Percentiles rank a stretch among this genome's conserved stretches.
Conservation (phyloP, 2,329 filamentous ascomycete species). For the Gyromitra esculenta region DNA sequence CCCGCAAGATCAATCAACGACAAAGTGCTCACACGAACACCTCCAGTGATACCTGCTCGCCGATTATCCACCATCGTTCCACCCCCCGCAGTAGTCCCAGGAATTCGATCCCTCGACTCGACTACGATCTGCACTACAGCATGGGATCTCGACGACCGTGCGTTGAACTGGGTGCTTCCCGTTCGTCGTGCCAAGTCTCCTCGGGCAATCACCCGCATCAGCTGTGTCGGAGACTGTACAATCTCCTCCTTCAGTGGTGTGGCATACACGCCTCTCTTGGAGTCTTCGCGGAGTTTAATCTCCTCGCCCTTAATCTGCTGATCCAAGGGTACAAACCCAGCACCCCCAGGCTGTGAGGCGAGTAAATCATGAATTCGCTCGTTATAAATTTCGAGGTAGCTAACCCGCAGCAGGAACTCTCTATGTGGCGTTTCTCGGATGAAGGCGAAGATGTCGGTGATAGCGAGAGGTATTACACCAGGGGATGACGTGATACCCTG, state of each 20-base stretch:
- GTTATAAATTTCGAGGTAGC: conserved; percentile 99
- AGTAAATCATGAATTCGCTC: conserved; percentile 95
- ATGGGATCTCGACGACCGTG: conserved; percentile 95
- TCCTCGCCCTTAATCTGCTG: conserved; percentile 75
- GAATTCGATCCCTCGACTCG: conserved; percentile 87
- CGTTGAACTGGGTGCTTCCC: conserved; percentile 95
- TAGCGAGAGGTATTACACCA: conserved; percentile 94
- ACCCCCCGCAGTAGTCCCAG: conserved; percentile 62
- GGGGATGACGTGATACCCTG: conserved; percentile 95
- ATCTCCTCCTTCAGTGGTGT: conserved; percentile 97
- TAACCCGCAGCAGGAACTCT: conserved; percentile 93
- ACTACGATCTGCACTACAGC: conserved; percentile 99
- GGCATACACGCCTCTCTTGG: conserved; percentile 94
- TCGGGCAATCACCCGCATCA: conserved; percentile 91
- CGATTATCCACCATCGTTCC: conserved; percentile 53
- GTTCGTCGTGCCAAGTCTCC: conserved; percentile 91
- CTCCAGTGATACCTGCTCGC: conserved; percentile 67
- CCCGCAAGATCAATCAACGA: conserved; percentile 96
- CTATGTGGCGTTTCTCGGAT: conserved; percentile 95
- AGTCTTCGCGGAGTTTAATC: conserved; percentile 96
- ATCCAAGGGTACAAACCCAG: conserved; percentile 66
- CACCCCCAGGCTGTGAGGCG: conserved; percentile 60
- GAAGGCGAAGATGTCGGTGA: conserved; percentile 99
- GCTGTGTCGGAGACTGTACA: conserved; percentile 94
- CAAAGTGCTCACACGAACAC: conserved; percentile 92